Percentiles rank a stretch among this genome's conserved stretches.
Conservation (phyloP, 176 grass and related monocot genomes). For the Phragmites australis region DNA sequence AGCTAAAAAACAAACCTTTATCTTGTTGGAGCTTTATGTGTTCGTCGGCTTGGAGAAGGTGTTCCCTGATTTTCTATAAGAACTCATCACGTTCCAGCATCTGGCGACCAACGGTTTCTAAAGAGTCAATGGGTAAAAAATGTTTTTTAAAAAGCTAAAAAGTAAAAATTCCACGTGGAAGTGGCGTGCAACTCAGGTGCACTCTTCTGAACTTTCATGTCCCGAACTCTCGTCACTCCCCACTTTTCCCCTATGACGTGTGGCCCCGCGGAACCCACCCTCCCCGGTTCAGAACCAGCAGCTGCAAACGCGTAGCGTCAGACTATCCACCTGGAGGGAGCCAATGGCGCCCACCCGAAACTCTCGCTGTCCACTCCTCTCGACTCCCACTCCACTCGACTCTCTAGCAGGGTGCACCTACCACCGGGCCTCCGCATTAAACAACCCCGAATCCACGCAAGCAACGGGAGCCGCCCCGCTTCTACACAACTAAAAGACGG, state of each 20-base stretch:
- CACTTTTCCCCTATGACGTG: background rate
- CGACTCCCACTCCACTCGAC: background rate
- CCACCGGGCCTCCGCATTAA: background rate
- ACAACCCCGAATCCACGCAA: slow-evolving; percentile 40
- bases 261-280: background rate
- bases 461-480: background rate
- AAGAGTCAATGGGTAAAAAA: too few species aligned
- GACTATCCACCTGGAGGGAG: too few species aligned
- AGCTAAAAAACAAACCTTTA: too few species aligned
- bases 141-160: too few species aligned
- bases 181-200: background rate
- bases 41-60: too few species aligned
- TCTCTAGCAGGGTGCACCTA: background rate
- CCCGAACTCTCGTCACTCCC: too few species aligned
- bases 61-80: too few species aligned
- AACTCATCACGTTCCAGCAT: too few species aligned
- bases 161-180: too few species aligned
- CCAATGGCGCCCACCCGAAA: background rate
- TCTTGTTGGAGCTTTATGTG: too few species aligned
- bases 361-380: background rate
- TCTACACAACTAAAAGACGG: slow-evolving; percentile 1
- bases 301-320: background rate
- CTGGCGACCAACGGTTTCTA: too few species aligned
- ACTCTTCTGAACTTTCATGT: background rate
- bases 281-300: background rate